Evolutionary conservation across 129 eudicot genomes (phyloP), one percentile per base, ranked within the genome.

Genomic region (Artemisia annua): DNA sequence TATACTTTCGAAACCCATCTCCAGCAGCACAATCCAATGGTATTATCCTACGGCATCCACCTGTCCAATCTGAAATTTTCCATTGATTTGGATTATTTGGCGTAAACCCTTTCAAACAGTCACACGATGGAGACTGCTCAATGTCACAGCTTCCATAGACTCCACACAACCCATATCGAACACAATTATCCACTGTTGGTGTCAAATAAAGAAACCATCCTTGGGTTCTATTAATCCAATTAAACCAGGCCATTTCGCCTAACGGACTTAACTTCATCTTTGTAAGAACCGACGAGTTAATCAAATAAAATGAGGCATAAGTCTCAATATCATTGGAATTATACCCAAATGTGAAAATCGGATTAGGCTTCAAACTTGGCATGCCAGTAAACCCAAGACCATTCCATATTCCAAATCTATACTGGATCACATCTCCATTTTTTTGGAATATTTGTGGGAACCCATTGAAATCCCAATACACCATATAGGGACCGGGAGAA

Each of bases 11-110:
- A 58, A 85, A 87, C 48, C 80, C 85, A 7, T 85, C 89, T 58
- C 69, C 80, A 11, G 4, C 46, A 15, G 30, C 4, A 30, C 84
- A 87, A 55, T 72, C 63, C 69, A 84, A 68, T 1, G 68, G 73
- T 17, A 19, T 69, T 32, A 28, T 59, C 60, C 89, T 14, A 0
- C 18, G 66, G 75, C 93, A 87, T 9, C 93, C 93, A 16, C 63
- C 51, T 7, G 80, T 66, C 89, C 89, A 87, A 30, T 30, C 80
- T 4, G 71, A 51, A 2, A 17, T 8, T 3, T 11, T 69, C 89
- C 87, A 87, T 9, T 44, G 70, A 3, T 15, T 51, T 0, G 70
- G 84, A 59, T 46, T 35, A 57, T 75, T 82, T 0, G 93, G 93
- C 5, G 12, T 52, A 56, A 79, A 87, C 22, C 78, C 81, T 3